Conservation (phyloP, 73 alveolate species). For the Tetrahymena borealis region DNA sequence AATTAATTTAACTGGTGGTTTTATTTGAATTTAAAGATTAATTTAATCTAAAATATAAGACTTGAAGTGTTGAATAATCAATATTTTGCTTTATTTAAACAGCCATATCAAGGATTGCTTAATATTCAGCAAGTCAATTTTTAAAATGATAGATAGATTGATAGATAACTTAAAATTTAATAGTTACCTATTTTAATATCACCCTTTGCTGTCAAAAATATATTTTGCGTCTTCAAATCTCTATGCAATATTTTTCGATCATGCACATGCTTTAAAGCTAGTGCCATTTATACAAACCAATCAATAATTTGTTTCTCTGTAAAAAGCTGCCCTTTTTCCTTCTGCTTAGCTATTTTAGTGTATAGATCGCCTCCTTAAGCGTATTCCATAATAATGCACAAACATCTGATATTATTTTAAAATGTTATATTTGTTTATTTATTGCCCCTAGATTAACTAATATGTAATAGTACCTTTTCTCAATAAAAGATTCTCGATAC, state of each 20-base stretch:
- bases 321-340: constrained; percentile 62
- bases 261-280: constrained; percentile 96
- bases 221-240: constrained; percentile 94
- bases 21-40: not conserved
- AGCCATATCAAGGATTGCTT: too few relatives aligned
- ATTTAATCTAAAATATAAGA: not conserved
- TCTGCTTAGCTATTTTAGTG: constrained; percentile 82
- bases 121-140: not conserved
- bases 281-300: constrained; percentile 95
- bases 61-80: too few relatives aligned
- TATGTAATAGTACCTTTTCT: constrained; percentile 47
- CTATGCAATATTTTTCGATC: constrained; percentile 93
- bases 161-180: too few relatives aligned
- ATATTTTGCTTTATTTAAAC: too few relatives aligned
- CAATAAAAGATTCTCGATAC: constrained; percentile 88
- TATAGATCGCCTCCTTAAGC: constrained; percentile 98
- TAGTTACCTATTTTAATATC: constrained; percentile 82
- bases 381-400: constrained; percentile 97
- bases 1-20: not conserved
- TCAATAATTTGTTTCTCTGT: constrained; percentile 87
- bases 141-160: too few relatives aligned
- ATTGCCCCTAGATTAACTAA: too few relatives aligned
- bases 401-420: constrained; percentile 41
- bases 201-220: constrained; percentile 85
- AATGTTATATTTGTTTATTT: too few relatives aligned